Percentiles rank a stretch among this genome's conserved stretches.
phyloP scores from a whole-genome alignment of 2,329 filamentous ascomycete species.

The Xylariaceae sp. region DNA sequence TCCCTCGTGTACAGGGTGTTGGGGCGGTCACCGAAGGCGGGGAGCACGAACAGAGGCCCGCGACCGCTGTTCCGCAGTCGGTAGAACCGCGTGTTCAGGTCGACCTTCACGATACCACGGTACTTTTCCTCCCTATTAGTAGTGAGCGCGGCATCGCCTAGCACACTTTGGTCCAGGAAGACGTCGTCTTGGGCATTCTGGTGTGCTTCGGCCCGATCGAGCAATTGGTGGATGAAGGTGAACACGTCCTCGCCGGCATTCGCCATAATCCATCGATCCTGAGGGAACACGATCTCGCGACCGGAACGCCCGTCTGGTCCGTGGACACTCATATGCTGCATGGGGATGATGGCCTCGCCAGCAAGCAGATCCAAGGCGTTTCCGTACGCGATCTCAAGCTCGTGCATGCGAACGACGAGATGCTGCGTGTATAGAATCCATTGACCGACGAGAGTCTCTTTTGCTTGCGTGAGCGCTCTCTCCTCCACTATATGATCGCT shows the following conservation, averaged over 20 bases:
- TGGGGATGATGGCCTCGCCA: conserved; percentile 45
- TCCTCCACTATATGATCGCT: conserved; percentile 34
- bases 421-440: conserved; percentile 51
- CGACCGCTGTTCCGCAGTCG: conserved; percentile 42
- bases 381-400: conserved; percentile 50
- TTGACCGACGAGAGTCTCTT: conserved; percentile 52
- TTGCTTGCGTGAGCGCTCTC: conserved; percentile 36
- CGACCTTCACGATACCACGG: conserved; percentile 44
- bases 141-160: conserved; percentile 37
- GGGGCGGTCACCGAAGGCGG: conserved; percentile 45
- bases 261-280: conserved; percentile 51
- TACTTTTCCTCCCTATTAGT: conserved; percentile 31
- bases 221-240: conserved; percentile 40
- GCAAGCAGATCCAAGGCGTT: conserved; percentile 47
- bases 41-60: conserved; percentile 49
- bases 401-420: conserved; percentile 50
- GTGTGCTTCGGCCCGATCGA: conserved; percentile 44
- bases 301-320: conserved; percentile 50
- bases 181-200: conserved; percentile 33
- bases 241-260: conserved; percentile 51
- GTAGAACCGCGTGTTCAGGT: conserved; percentile 49
- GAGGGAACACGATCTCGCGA: conserved; percentile 49
- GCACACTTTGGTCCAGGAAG: conserved; percentile 36
- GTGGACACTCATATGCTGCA: conserved; percentile 47
- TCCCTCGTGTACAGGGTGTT: conserved; percentile 40